Percentiles rank a stretch among this genome's conserved stretches.
phyloP scores from a whole-genome alignment of 2,329 filamentous ascomycete species.

The Colletotrichum sp. region DNA sequence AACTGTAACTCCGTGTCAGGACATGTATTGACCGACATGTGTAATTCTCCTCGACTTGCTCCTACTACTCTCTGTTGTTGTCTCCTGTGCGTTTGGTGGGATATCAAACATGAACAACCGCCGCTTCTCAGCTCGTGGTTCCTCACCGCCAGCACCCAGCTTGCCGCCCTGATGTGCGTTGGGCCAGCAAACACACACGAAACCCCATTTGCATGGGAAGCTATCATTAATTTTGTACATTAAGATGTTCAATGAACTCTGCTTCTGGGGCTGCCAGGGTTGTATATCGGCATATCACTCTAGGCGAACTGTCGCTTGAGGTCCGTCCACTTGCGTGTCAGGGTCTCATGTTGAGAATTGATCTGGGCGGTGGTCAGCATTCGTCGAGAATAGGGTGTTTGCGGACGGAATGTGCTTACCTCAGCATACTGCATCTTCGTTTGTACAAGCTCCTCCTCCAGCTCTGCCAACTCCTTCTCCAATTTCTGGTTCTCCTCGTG shows the following conservation, averaged over 20 bases:
- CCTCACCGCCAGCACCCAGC: background rate
- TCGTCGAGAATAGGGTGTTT: background rate
- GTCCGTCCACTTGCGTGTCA: slow-evolving; percentile 80
- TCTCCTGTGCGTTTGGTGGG: background rate
- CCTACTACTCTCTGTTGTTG: background rate
- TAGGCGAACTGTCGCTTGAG: slow-evolving; percentile 64
- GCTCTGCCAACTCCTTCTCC: slow-evolving; percentile 88
- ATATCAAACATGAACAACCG: slow-evolving; percentile 10
- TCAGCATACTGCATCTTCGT: slow-evolving; percentile 96
- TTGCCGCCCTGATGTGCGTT: slow-evolving; percentile 19
- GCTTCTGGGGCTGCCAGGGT: slow-evolving; percentile 12
- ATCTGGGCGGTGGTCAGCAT: slow-evolving; percentile 53
- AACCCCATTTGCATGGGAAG: slow-evolving; percentile 17
- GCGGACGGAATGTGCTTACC: slow-evolving; percentile 61
- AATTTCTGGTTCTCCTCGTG: slow-evolving; percentile 90
- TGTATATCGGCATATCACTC: slow-evolving; percentile 13
- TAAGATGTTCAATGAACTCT: slow-evolving; percentile 20
- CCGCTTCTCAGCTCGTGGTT: background rate
- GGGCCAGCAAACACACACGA: slow-evolving; percentile 19
- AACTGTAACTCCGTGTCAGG: background rate
- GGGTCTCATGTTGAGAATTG: slow-evolving; percentile 72
- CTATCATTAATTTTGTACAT: slow-evolving; percentile 22
- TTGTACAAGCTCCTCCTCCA: slow-evolving; percentile 90
- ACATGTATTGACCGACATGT: background rate
- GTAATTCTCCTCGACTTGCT: background rate